Base-by-base conservation (phyloP, 2,329 filamentous ascomycete species). In the Stagonosporopsis chrysanthemi region DNA sequence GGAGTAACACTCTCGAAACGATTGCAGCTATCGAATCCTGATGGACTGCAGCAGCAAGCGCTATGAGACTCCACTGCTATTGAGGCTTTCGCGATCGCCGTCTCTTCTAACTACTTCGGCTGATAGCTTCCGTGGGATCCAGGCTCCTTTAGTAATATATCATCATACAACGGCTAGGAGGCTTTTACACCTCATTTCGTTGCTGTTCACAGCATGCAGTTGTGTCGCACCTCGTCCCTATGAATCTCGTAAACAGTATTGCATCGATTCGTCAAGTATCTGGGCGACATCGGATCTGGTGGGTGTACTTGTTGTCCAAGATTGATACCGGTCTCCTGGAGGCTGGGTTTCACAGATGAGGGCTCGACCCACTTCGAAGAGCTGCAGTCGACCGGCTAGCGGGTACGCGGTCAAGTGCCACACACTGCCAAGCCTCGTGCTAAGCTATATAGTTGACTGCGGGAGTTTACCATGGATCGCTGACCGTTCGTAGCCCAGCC, bases 1-100 rank as follows among this genome's bases (percentile, higher is more conserved):
- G 7, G 7, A 44, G 41, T 11, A 19, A 44, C 7, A 33, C 12
- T 23, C 24, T 44, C 31, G 24, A 44, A 38, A 24, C 31, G 40
- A 52, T 9, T 22, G 40, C 22, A 42, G 41, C 33, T 44, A 44
- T 52, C 23, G 40, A 52, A 38, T 52, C 19, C 23, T 23, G 33
- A 36, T 36, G n/a, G 6, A 42, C 22, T 19, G 11, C 28, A 26
- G 40, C 38, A 31, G n/a, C 19, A 19, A 44, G 49, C 17, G 31
- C 40, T 15, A 24, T 17, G 26, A 23, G 17, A 26, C 24, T 6
- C n/a, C 4, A 3, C 40, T 38, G 31, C 17, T 31, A 44, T 22
- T 44, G n/a, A 29, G 29, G 11, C 5, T 12, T 31, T 39, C 31
- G 17, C 40, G 33, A 52, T 39, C 40, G 24, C 3, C 19, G 23